Evolutionary conservation across 2,329 filamentous ascomycete genomes (phyloP), one percentile per base, ranked within the genome.

Genomic region (Aspergillus bombycis): DNA sequence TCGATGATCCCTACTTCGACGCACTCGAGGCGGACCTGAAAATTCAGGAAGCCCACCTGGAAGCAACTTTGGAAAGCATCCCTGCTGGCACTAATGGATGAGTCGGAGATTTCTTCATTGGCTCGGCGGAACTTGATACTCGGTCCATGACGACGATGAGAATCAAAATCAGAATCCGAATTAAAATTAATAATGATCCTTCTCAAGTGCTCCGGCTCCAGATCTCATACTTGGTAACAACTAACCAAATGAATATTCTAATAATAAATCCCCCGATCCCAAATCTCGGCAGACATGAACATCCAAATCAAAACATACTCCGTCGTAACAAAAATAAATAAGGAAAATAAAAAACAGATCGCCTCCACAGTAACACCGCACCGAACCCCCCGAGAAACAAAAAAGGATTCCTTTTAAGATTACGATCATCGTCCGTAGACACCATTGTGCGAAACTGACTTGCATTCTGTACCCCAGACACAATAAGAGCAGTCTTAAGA

Each of bases 41-140:
- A n/a, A 52, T 52, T 34, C 48, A 52, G 45, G 16, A 30, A 28
- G 23, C 45, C 45, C 23, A 28, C 23, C 34, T 8, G 45, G 23
- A 16, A 48, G 6, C 30, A n/a, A 28, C 26, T 28, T 3, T 3
- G 26, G 5, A 55, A 36, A 9, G 4, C 9, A 55, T 38, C 32
- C 32, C 21, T 48, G 23, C 28, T 32, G 50, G 30, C 16, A 53
- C 23, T 23, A 8, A 54, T 36, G 36, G 21, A 43, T 6, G 12
- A 43, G 41, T 56, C 61, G 61, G 61, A 60, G 57, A 63, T 57
- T 63, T 63, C 43, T 30, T 58, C 43, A 63, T 63, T 63, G 61
- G 61, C 36, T 30, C 45, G n/a, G 50, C 34, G 23, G 34, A 36
- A 36, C 14, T 36, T 36, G 34, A 36, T 36, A 16, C 34, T 36